phyloP scores from a whole-genome alignment of 1,284 basidiomycete genomes.

The Jaminaea rosea region DNA sequence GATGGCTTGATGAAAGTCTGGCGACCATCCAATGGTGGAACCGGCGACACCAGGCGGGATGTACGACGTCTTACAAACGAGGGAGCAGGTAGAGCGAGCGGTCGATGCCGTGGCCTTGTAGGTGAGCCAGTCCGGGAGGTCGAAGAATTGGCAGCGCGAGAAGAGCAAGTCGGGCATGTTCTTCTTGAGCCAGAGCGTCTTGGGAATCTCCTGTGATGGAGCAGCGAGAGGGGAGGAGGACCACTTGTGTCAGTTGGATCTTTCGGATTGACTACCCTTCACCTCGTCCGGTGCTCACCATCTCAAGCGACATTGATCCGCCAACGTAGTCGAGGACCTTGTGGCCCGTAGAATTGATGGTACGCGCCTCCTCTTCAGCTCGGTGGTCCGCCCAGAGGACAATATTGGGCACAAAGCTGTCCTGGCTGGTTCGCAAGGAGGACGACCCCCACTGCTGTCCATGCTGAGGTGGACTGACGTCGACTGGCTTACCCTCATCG shows the following conservation, averaged over 20 bases:
- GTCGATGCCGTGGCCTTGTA: conserved; percentile 74
- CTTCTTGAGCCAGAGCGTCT: conserved; percentile 89
- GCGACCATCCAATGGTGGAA: conserved; percentile 40
- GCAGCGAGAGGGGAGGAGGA: not conserved
- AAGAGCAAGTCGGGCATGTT: conserved; percentile 72
- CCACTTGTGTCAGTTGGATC: too few species aligned
- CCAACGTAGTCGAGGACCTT: conserved; percentile 89
- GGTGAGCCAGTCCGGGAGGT: conserved; percentile 91
- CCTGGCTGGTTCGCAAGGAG: not conserved
- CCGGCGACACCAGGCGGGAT: conserved; percentile 58
- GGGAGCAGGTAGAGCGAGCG: conserved; percentile 80
- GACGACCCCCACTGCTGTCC: not conserved
- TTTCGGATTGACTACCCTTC: too few species aligned
- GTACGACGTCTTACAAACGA: conserved; percentile 94
- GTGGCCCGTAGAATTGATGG: conserved; percentile 77
- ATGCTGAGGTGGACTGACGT: conserved; percentile 64
- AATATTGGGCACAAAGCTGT: conserved; percentile 21
- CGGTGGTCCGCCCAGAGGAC: conserved; percentile 62
- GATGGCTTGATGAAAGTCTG: conserved; percentile 37
- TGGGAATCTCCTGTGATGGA: conserved; percentile 61
- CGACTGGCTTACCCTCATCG: conserved; percentile 60
- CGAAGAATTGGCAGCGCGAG: conserved; percentile 80
- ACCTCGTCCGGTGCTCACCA: too few species aligned
- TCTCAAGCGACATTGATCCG: conserved; percentile 92
- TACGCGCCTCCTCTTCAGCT: conserved; percentile 78